phyloP scores from a whole-genome alignment of 1,284 basidiomycete species.

The Melampsora americana region DNA sequence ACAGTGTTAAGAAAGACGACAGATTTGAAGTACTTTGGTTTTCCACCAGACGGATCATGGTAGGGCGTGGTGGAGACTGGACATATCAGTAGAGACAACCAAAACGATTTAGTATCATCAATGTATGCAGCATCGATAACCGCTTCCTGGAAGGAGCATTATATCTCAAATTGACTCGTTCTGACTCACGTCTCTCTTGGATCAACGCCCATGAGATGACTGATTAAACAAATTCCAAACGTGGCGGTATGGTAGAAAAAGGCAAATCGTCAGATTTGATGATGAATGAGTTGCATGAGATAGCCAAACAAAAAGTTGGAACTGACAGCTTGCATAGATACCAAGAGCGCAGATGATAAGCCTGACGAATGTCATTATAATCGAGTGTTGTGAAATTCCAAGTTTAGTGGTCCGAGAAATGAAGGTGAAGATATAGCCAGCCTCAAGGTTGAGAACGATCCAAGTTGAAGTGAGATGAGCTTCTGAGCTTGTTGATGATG shows the following conservation, averaged over 20 bases:
- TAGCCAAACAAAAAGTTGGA: not conserved
- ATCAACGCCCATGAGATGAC: conserved; percentile 41
- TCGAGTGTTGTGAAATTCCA: not conserved
- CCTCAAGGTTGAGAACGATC: not conserved
- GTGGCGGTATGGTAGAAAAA: not conserved
- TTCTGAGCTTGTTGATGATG: too few relatives aligned
- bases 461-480: too few relatives aligned
- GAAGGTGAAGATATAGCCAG: not conserved
- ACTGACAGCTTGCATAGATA: conserved; percentile 39
- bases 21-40: conserved; percentile 64
- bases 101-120: too few relatives aligned
- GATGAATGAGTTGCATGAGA: not conserved
- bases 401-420: not conserved
- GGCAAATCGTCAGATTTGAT: not conserved
- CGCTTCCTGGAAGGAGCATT: too few relatives aligned
- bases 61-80: conserved; percentile 40
- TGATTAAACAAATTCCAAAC: not conserved
- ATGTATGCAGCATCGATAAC: too few relatives aligned
- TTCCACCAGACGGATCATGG: conserved; percentile 46
- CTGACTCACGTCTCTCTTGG: conserved; percentile 40
- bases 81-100: not conserved
- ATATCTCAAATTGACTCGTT: not conserved
- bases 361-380: conserved; percentile 30
- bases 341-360: conserved; percentile 28
- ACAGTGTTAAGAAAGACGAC: conserved; percentile 81